Base-by-base conservation (phyloP, 2,329 filamentous ascomycete species). In the Lachnellula hyalina region DNA sequence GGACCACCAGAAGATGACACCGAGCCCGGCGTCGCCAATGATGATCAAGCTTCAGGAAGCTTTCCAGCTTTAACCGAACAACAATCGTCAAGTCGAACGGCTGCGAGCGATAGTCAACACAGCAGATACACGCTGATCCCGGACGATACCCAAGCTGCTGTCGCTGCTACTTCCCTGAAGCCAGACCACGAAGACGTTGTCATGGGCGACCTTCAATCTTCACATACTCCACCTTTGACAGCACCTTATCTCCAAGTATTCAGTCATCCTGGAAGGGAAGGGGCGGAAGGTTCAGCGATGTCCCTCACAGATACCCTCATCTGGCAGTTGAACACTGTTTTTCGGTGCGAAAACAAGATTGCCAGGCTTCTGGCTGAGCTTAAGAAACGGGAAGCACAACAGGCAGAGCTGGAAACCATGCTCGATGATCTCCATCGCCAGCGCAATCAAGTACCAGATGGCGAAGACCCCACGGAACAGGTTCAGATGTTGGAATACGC, bases 281-380 rank as follows among this genome's bases (percentile, higher is more conserved):
- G 36, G 2, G 15, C 14, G 36, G 15, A 15, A 40, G n/a, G 36
- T 17, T 40, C 36, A 15, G 50, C 50, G 9, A 23, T 52, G 32
- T 12, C 42, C 2, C 14, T 55, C 5, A 55, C 42, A 6, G 14
- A 49, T 12, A 28, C 5, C 5, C 19, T 52, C 14, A 36, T 55
- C 2, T 48, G 44, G 15, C 32, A 49, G n/a, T 7, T 55, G 11
- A 55, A 55, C 25, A 48, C 21, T 7, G 15, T 55, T 19, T 35
- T 55, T 4, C 34, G 49, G 41, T n/a, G 17, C 15, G 48, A 55
- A n/a, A 32, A 42, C 5, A 52, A 49, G 34, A 55, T 48, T 12
- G 1, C n/a, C 7, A 35, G 19, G 19, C 38, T 46, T 21, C 5
- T n/a, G 15, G 14, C 4, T 6, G n/a, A 35, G 17, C 12, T 52